A percentile compares a stretch with the other conserved stretches of the same genome.
Conservation (phyloP, 2,329 filamentous ascomycete genomes). For the Thelonectria discophora region DNA sequence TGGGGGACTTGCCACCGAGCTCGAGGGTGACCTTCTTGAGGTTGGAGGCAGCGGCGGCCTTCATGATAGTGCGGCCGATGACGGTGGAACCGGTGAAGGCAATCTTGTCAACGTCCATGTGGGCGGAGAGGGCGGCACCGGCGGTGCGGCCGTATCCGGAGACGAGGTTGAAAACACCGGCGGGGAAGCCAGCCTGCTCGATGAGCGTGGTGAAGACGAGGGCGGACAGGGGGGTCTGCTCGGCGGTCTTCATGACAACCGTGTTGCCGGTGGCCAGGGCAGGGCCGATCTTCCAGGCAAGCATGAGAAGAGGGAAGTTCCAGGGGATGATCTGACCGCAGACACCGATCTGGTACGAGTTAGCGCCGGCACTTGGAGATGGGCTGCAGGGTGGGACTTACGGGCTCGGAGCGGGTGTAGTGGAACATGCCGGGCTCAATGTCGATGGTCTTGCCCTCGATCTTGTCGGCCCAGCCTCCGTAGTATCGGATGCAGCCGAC, state of each 20-base stretch:
- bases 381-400: constrained; percentile 45
- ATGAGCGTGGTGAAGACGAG: constrained; percentile 71
- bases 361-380: constrained; percentile 14
- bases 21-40: constrained; percentile 85
- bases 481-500: constrained; percentile 76
- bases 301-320: constrained; percentile 88
- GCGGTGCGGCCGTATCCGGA: constrained; percentile 82
- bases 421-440: constrained; percentile 81
- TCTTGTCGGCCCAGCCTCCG: constrained; percentile 92
- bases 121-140: constrained; percentile 77
- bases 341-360: constrained; percentile 65
- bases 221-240: constrained; percentile 77
- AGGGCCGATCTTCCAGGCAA: constrained; percentile 82
- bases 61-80: constrained; percentile 80
- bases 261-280: constrained; percentile 78
- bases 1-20: constrained; percentile 82
- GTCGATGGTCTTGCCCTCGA: constrained; percentile 86
- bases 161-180: constrained; percentile 79
- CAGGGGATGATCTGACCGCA: constrained; percentile 90
- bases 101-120: constrained; percentile 86
- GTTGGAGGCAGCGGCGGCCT: constrained; percentile 79
- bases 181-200: constrained; percentile 81
- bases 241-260: constrained; percentile 77
- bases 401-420: constrained; percentile 81
- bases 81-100: constrained; percentile 83